Percentiles rank a stretch among this genome's conserved stretches.
Evolutionary conservation across 305 asterid species (phyloP).

Genomic region (Ilex paraguariensis): DNA sequence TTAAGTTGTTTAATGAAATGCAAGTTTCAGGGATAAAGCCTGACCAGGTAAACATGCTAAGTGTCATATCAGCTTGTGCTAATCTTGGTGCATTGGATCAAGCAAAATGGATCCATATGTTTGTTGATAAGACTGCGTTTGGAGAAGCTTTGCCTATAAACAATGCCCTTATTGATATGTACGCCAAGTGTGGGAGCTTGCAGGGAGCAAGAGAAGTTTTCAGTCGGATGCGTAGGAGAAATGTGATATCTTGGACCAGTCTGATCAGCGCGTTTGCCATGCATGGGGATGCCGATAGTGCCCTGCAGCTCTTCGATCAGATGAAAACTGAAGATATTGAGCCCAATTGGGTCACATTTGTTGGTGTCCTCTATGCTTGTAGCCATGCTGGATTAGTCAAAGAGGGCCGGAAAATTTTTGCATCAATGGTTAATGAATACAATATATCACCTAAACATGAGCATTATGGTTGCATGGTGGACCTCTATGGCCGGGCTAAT

Average conservation of each 20-base stretch:
- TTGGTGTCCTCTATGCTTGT: conserved; percentile 71
- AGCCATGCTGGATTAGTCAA: conserved; percentile 72
- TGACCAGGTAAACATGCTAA: conserved; percentile 68
- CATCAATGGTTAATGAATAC: conserved; percentile 52
- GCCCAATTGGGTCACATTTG: conserved; percentile 76
- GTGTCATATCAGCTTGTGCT: conserved; percentile 72
- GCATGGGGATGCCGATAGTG: conserved; percentile 58
- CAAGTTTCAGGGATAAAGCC: conserved; percentile 47
- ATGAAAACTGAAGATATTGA: conserved; percentile 52
- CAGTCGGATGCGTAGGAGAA: conserved; percentile 36
- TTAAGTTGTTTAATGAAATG: conserved; percentile 56
- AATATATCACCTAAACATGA: conserved; percentile 56
- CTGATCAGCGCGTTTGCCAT: conserved; percentile 56
- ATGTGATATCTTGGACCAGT: conserved; percentile 74
- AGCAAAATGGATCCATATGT: conserved; percentile 41
- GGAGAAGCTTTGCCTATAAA: conserved; percentile 52
- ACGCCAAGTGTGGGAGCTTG: conserved; percentile 74
- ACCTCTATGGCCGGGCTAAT: conserved; percentile 70
- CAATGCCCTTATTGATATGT: conserved; percentile 80
- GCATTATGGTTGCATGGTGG: conserved; percentile 87
- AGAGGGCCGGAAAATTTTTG: conserved; percentile 48
- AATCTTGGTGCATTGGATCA: conserved; percentile 58
- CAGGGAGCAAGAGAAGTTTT: conserved; percentile 50
- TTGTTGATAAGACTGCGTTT: conserved; percentile 41
- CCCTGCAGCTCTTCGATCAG: conserved; percentile 41